Evolutionary conservation across 352 stramenopile species (phyloP), one percentile per base, ranked within the genome.

Genomic region (Phytophthora syringae): DNA sequence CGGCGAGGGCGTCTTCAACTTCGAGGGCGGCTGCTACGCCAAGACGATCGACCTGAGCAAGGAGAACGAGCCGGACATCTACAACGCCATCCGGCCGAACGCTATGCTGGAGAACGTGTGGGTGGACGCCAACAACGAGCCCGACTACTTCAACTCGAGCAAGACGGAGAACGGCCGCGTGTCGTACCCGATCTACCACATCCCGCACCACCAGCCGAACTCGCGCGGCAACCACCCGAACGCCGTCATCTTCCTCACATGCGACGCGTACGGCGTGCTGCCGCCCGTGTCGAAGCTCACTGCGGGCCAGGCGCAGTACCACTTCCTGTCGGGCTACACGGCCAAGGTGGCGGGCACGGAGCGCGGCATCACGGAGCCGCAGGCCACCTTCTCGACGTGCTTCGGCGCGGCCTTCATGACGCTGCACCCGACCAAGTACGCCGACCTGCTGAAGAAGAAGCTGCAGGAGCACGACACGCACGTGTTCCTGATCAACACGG

Each of bases 161-260:
- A 99, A 99, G 79, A 99, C 97, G 24, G 86, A 99, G 76, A 99
- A 99, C 85, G 96, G 94, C 50, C 95, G 97, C 56, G 97, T 99
- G 60, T 98, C 93, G 36, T 99, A 99, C 81, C 97, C 97, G 30
- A 98, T 99, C 77, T 97, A 98, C 75, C 97, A 99, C 84, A 99
- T 99, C 85, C 80, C 92, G 53, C 97, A 98, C 82, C 94, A 97
- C 80, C 90, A 95, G 69, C 73, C 74, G 27, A 82, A 70, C 44
- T 93, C 80, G 55, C 90, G 84, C 65, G 97, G 95, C 57, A 93
- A 89, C 48, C 96, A 99, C 82, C 97, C 97, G 57, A 94, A 97
- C 52, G 97, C 97, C 70, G 95, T 99, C 32, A 96, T 99, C 56
- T 99, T 99, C 84, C 84, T 99, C 28, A 98, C 95, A 49, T 99